Percentiles rank a stretch among this genome's conserved stretches.
Evolutionary conservation across 805 yeast species (phyloP).

Genomic region (Kazachstania taianensis): DNA sequence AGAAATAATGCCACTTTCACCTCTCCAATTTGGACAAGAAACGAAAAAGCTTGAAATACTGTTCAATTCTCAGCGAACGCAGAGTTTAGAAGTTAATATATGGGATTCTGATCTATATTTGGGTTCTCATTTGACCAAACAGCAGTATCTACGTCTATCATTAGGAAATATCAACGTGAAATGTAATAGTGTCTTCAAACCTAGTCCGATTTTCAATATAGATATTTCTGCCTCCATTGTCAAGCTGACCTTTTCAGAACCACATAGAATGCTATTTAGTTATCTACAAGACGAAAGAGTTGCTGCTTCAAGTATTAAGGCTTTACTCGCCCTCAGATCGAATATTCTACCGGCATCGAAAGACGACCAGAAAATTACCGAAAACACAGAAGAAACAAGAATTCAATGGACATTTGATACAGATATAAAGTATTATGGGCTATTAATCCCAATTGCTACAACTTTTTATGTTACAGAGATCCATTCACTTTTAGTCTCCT

Average conservation of each 20-base stretch:
- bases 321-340: slow-evolving; percentile 8
- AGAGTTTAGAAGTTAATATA: slow-evolving; percentile 12
- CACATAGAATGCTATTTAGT: slow-evolving; percentile 18
- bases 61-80: slow-evolving; percentile 11
- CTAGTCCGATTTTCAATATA: slow-evolving; percentile 3
- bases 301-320: slow-evolving; percentile 14
- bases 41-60: slow-evolving; percentile 15
- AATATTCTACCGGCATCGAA: neutral
- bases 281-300: slow-evolving; percentile 21
- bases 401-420: slow-evolving; percentile 15
- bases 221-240: slow-evolving; percentile 14
- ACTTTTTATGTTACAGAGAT: slow-evolving; percentile 23
- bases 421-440: slow-evolving; percentile 21
- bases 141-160: slow-evolving; percentile 21
- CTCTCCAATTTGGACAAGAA: slow-evolving; percentile 17
- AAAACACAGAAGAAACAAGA: neutral
- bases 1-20: slow-evolving; percentile 19
- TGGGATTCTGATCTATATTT: slow-evolving; percentile 20
- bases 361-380: neutral
- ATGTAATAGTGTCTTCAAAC: slow-evolving; percentile 1
- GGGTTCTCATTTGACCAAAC: slow-evolving; percentile 21
- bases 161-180: slow-evolving; percentile 15
- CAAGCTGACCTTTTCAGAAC: slow-evolving; percentile 23
- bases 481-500: slow-evolving; percentile 14
- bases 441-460: slow-evolving; percentile 21